Evolutionary conservation across 73 alveolate species (phyloP).

Genomic region (Uronychia setigera): DNA sequence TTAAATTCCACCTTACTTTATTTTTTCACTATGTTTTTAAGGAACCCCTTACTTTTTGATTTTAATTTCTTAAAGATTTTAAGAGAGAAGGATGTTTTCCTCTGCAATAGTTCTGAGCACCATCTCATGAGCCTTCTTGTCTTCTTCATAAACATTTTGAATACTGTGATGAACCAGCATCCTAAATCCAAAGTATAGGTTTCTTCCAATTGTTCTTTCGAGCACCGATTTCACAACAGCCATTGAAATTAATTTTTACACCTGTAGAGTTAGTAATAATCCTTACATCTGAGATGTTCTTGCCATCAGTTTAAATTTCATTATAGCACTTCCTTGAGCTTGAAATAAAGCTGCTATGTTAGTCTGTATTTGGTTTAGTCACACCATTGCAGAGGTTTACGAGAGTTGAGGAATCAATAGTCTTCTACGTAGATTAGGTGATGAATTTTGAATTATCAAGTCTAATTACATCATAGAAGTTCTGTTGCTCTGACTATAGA

Average conservation of each 20-base stretch:
- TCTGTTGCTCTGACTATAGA: no score
- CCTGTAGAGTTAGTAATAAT: neutral
- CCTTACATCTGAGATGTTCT: neutral
- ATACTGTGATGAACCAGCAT: neutral
- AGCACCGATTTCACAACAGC: neutral
- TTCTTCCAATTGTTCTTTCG: neutral
- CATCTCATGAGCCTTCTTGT: neutral
- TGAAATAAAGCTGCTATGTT: no score
- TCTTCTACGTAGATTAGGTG: no score
- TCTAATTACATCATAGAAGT: no score
- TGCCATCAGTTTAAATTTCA: no score
- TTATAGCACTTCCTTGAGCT: no score
- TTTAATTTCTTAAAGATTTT: no score
- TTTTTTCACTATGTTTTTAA: neutral
- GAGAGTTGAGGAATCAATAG: no score
- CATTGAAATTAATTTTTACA: neutral
- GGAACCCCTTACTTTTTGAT: neutral
- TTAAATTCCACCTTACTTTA: neutral
- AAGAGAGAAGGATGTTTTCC: neutral
- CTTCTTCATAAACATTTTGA: neutral
- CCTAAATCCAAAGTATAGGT: neutral
- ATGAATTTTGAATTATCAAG: no score
- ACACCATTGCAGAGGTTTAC: no score
- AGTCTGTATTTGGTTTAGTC: no score
- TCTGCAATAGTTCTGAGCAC: neutral